phyloP scores from a whole-genome alignment of 2,329 filamentous ascomycete genomes.

The Neofusicoccum umdonicola region DNA sequence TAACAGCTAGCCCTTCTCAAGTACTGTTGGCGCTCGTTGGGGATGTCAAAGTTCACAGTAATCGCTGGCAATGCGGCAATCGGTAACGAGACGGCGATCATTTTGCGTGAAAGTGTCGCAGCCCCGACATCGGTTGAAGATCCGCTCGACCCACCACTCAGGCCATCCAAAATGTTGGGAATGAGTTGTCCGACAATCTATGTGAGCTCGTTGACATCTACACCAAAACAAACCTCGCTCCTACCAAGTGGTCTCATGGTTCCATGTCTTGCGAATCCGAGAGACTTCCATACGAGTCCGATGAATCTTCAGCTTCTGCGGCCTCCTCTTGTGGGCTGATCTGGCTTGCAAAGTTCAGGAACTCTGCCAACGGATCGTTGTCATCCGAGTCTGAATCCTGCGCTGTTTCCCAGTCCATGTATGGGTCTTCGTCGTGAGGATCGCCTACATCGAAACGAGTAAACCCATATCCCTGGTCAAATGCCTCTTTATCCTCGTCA shows the following conservation, averaged over 20 bases:
- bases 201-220: neutral
- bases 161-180: neutral
- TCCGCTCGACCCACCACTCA: slow-evolving; percentile 5
- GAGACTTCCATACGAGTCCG: neutral
- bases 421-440: neutral
- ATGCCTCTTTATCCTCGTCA: neutral
- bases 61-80: slow-evolving; percentile 1
- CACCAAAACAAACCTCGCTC: neutral
- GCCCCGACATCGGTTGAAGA: slow-evolving; percentile 8
- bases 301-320: neutral
- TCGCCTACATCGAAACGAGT: neutral
- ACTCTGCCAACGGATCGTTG: neutral
- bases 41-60: neutral
- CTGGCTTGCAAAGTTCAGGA: neutral
- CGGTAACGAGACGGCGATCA: neutral
- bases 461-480: neutral
- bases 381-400: neutral
- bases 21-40: neutral
- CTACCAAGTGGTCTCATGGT: neutral
- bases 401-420: neutral
- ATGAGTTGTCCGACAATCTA: neutral
- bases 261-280: neutral
- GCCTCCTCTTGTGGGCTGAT: too few relatives aligned
- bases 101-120: neutral
- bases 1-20: neutral